Evolutionary conservation across 2,329 filamentous ascomycete species (phyloP), one percentile per base, ranked within the genome.

Genomic region (Microdochium paspali): DNA sequence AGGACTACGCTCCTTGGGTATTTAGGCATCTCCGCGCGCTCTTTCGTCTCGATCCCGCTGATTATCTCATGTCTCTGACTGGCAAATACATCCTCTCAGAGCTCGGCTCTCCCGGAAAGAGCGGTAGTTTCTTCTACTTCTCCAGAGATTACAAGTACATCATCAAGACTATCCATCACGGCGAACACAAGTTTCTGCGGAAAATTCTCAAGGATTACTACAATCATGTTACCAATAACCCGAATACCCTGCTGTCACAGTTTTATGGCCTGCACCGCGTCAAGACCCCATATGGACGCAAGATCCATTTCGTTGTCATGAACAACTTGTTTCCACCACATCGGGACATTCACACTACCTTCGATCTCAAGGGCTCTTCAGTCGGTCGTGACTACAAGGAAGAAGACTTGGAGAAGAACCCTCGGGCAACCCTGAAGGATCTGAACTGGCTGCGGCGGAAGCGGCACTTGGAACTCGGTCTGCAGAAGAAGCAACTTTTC

Each of bases 231-330:
- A 82, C 83, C 58, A 79, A 90, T 30, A 97, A 98, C 66, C 93
- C 93, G 6, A 95, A 98, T 67, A 98, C 94, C 0, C 76, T 98
- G 24, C 83, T 98, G 45, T 97, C 91, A 20, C 93, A 98, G 61
- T 98, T 98, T 62, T 98, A 97, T 62, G 93, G 93, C 44, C 75
- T 98, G 18, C 93, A 98, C 67, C 84, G 93, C 51, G 93, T 98
- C 59, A 98, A 98, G 76, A 94, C 96, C 73, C 90, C 91, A 0
- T 97, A 95, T 63, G 93, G 93, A 52, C 85, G 91, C 62, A 98
- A 98, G 71, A 96, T 97, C 47, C 93, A 98, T 67, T 98, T 98
- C 58, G 93, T 98, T 50, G 90, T 98, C 62, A 98, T 98, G 93
- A 98, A 98, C 73, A 98, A 98, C 65, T 78, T 98, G 15, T 98